These are phyloP conservation scores for Nakaseomyces kungkrabaensis DNA, from an alignment of 1,139 yeast species.

Conservation along the genomic window DNA sequence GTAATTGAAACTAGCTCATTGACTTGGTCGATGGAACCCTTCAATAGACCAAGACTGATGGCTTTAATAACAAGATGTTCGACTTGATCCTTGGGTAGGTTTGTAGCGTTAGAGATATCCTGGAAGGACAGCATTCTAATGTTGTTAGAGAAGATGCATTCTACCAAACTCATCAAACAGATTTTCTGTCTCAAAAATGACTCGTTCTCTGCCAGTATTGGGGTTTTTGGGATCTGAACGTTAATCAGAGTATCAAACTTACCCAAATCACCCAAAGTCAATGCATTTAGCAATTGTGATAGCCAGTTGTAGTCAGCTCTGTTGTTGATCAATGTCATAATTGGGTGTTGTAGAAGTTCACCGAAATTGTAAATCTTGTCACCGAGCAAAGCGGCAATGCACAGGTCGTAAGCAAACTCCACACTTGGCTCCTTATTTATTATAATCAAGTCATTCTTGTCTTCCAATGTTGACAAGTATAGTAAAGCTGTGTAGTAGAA, in stretches of 20 bases:
- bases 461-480: slow-evolving; percentile 52
- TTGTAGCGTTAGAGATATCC: slow-evolving; percentile 70
- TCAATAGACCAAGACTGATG: slow-evolving; percentile 67
- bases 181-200: slow-evolving; percentile 79
- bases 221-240: slow-evolving; percentile 35
- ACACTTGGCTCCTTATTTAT: slow-evolving; percentile 39
- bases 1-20: slow-evolving; percentile 66
- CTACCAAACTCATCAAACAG: slow-evolving; percentile 84
- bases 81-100: slow-evolving; percentile 52
- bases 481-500: slow-evolving; percentile 63
- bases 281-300: slow-evolving; percentile 52
- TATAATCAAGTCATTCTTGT: slow-evolving; percentile 10
- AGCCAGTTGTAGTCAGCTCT: slow-evolving; percentile 60
- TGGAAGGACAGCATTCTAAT: slow-evolving; percentile 64
- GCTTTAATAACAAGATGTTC: slow-evolving; percentile 91
- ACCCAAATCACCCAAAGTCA: slow-evolving; percentile 70
- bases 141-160: slow-evolving; percentile 71
- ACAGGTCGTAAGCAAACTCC: slow-evolving; percentile 66
- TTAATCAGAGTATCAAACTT: slow-evolving; percentile 33
- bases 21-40: slow-evolving; percentile 85
- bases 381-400: slow-evolving; percentile 83
- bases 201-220: slow-evolving; percentile 51
- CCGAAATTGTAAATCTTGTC: slow-evolving; percentile 93
- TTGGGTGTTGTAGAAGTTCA: slow-evolving; percentile 83
- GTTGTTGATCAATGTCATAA: slow-evolving; percentile 46